Evolutionary conservation across 768 basidiomycete genomes (phyloP).

Genomic region (Trametes cinnabarina): DNA sequence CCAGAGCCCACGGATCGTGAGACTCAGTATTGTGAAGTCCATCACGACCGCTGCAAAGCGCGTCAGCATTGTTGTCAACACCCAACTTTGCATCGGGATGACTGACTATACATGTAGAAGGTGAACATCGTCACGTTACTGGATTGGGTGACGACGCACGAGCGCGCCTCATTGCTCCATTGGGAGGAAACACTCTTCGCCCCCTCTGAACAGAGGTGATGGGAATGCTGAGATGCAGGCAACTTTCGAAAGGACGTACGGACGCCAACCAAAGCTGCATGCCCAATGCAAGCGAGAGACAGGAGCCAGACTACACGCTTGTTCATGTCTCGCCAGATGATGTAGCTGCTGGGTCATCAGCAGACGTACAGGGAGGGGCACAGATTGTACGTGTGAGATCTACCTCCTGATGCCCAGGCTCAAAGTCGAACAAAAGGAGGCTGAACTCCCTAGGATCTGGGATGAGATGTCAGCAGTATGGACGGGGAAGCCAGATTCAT

Average conservation of each 20-base stretch:
- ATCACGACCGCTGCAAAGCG: slow-evolving; percentile 1
- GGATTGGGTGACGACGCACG: neutral
- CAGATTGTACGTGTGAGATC: no score
- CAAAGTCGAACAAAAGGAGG: slow-evolving; percentile 10
- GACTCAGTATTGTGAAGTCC: slow-evolving; percentile 8
- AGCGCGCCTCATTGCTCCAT: neutral
- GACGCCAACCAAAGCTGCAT: slow-evolving; percentile 4
- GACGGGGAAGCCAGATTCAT: no score
- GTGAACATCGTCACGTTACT: slow-evolving; percentile 11
- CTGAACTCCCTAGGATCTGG: slow-evolving; percentile 7
- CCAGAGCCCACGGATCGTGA: slow-evolving; percentile 11
- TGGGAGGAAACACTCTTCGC: neutral
- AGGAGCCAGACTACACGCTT: slow-evolving; percentile 1
- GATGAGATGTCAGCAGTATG: neutral
- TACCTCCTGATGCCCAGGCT: slow-evolving; percentile 11
- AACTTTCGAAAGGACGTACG: neutral
- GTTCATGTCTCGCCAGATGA: slow-evolving; percentile 17
- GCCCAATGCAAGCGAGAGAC: neutral
- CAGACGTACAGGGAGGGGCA: no score
- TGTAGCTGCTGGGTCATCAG: neutral
- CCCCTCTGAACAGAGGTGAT: neutral
- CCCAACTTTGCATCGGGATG: neutral
- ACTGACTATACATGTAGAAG: slow-evolving; percentile 17
- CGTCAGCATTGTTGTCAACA: neutral
- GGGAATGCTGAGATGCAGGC: neutral